A percentile compares a stretch with the other conserved stretches of the same genome.
These are phyloP conservation scores for Termitomyces sp. DNA, from an alignment of 768 basidiomycete genomes.

Conservation along the genomic window DNA sequence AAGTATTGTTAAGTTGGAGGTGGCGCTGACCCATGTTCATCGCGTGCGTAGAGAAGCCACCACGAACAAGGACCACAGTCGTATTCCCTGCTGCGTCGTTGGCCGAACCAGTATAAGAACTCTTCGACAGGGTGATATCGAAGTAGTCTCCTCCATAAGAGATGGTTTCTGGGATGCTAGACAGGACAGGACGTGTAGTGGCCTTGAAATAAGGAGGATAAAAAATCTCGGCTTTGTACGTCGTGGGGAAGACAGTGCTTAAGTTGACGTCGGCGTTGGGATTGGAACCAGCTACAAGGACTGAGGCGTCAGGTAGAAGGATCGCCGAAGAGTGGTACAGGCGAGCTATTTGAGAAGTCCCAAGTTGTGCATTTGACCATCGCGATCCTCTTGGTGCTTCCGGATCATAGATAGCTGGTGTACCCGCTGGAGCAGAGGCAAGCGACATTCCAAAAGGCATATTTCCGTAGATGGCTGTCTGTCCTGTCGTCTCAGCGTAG, in stretches of 20 bases:
- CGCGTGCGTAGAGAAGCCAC: slow-evolving; percentile 78
- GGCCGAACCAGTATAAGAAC: slow-evolving; percentile 58
- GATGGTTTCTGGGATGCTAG: slow-evolving; percentile 66
- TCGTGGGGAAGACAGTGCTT: slow-evolving; percentile 61
- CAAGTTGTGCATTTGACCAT: slow-evolving; percentile 55
- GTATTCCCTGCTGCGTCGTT: slow-evolving; percentile 71
- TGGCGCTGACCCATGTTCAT: slow-evolving; percentile 87
- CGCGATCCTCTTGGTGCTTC: slow-evolving; percentile 51
- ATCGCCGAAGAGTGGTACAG: slow-evolving; percentile 80
- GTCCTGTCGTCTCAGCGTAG: slow-evolving; percentile 45
- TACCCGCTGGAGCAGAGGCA: slow-evolving; percentile 61
- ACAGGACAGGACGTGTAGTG: slow-evolving; percentile 57
- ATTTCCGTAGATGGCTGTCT: slow-evolving; percentile 30
- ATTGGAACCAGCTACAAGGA: slow-evolving; percentile 88
- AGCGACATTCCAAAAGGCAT: slow-evolving; percentile 60
- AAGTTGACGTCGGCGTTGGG: slow-evolving; percentile 80
- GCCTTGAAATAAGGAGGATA: slow-evolving; percentile 89
- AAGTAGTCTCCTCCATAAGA: slow-evolving; percentile 81
- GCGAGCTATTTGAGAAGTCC: slow-evolving; percentile 50
- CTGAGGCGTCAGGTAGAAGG: slow-evolving; percentile 76
- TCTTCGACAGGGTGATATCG: slow-evolving; percentile 63
- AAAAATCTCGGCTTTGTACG: slow-evolving; percentile 80
- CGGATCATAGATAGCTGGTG: slow-evolving; percentile 66
- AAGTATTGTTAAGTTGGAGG: slow-evolving; percentile 80
- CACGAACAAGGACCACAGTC: slow-evolving; percentile 70